Conservation (phyloP, 2,329 filamentous ascomycete species). For the Penicillium digitatum region DNA sequence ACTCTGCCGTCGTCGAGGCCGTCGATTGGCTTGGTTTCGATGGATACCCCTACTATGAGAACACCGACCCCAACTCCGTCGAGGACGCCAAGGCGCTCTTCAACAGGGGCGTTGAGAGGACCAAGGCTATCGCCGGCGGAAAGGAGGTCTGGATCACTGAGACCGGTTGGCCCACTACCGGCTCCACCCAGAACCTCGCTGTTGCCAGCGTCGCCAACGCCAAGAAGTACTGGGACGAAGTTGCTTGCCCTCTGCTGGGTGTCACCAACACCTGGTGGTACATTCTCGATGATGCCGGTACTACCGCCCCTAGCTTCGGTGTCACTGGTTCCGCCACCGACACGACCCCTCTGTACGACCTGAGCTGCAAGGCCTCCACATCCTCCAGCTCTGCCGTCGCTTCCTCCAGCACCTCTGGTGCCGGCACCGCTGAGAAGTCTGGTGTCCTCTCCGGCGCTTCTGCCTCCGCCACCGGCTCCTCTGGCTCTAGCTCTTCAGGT, state of each 20-base stretch:
- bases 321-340: conserved; percentile 32
- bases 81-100: conserved; percentile 63
- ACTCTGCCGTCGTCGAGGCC: conserved; percentile 64
- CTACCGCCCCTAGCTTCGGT: conserved; percentile 42
- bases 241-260: conserved; percentile 61
- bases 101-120: conserved; percentile 60
- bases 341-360: conserved; percentile 39
- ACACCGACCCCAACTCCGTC: conserved; percentile 63
- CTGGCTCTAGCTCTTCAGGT: background rate
- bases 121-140: conserved; percentile 55
- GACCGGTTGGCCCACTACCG: conserved; percentile 79
- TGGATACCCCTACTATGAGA: conserved; percentile 79
- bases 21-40: conserved; percentile 80
- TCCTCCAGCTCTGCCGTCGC: conserved; percentile 22
- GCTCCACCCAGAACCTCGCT: conserved; percentile 58
- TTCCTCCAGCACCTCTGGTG: conserved; percentile 19
- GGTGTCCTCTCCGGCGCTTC: conserved; percentile 21
- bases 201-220: conserved; percentile 65
- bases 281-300: conserved; percentile 37
- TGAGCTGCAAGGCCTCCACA: conserved; percentile 30
- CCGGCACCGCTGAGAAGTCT: background rate
- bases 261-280: conserved; percentile 45
- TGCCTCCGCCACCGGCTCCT: conserved; percentile 12
- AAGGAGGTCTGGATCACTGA: conserved; percentile 84
- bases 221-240: conserved; percentile 73